Evolutionary conservation across 2,329 filamentous ascomycete species (phyloP), one percentile per base, ranked within the genome.

Genomic region (Aciculosporium take): DNA sequence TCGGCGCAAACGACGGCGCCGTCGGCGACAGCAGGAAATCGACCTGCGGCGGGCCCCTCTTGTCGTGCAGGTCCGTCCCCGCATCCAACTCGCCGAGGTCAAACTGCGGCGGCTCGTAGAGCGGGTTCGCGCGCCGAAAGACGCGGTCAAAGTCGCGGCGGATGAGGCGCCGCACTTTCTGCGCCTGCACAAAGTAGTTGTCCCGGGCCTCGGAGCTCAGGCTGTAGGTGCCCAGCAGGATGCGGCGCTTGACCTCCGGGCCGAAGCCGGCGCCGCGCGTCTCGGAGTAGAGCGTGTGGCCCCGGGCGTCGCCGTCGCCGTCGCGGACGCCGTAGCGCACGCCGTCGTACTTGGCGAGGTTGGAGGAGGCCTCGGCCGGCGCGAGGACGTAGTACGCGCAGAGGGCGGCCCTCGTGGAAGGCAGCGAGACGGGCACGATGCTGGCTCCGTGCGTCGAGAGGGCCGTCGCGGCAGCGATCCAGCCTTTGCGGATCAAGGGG

Each of bases 131-230:
- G 33, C 76, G 61, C 13, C 63, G 60, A 56, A 98, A 95, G 0
- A 84, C 79, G 2, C 71, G 64, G 60, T 96, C 78, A 57, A 98
- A 98, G 55, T 98, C 91, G 27, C 68, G 66, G 56, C 91, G 81
- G 2, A 98, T 84, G 15, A 94, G 67, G 41, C 85, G 73, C 1
- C 91, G 80, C 30, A 95, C 76, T 49, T 81, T 81, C 62, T 98
- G 91, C 35, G 91, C 91, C 57, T 94, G 83, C 47, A 94, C 75
- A 55, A 98, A 98, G 61, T 96, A 95, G 58, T 96, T 98, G 59
- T 94, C 83, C 55, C 93, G 91, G 8, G 87, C 87, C 46, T 83
- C 77, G 0, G 89, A 88, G 60, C 85, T 94, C 40, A 98, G 71
- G 31, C 81, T 88, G 57, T 94, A 96, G 0, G 87, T 81, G 13